These are phyloP conservation scores for Aphanoascus verrucosus DNA, from an alignment of 2,329 filamentous ascomycete species.

Conservation along the genomic window DNA sequence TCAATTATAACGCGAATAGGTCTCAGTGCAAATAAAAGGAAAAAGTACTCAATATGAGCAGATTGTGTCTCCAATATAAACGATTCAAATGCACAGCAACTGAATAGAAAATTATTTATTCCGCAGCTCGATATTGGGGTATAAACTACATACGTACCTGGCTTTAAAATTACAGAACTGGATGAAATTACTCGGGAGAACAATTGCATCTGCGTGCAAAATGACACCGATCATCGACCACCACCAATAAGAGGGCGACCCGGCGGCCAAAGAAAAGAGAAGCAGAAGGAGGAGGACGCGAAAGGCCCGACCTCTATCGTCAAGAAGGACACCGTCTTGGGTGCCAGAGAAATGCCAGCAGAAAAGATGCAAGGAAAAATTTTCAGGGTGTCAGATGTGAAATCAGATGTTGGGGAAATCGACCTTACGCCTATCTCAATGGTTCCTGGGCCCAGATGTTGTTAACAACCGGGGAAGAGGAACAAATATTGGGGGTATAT, in stretches of 20 bases:
- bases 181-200: background rate
- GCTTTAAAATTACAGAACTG: background rate
- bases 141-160: conserved; percentile 8
- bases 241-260: background rate
- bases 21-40: too few species aligned
- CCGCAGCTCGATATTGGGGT: conserved; percentile 6
- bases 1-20: too few species aligned
- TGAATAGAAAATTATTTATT: background rate
- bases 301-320: background rate
- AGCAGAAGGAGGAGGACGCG: background rate
- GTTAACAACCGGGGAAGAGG: background rate
- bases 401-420: background rate
- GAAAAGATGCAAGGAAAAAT: background rate
- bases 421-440: background rate
- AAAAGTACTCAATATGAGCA: too few species aligned
- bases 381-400: background rate
- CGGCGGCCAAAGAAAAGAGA: background rate
- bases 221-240: background rate
- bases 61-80: too few species aligned
- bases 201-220: background rate
- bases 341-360: background rate
- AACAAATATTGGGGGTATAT: background rate
- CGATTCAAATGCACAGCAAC: too few species aligned
- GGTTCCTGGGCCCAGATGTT: background rate
- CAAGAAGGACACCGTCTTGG: background rate